Base-by-base conservation (phyloP, 1,284 basidiomycete species). In the Ustilago nuda region DNA sequence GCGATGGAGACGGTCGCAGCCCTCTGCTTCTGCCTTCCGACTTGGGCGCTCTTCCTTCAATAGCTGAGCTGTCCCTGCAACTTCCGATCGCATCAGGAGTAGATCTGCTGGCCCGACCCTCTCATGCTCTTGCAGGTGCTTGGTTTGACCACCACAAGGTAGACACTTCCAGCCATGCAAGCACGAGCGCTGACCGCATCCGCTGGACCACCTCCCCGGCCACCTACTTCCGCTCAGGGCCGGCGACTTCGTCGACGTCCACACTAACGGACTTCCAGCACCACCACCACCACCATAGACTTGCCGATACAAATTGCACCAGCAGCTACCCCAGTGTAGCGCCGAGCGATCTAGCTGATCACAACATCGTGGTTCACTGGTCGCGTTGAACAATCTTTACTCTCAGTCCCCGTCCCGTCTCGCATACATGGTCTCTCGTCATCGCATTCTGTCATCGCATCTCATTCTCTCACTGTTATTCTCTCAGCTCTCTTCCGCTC, bases 321-420 rank as follows among this genome's bases (percentile, higher is more conserved):
- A 50, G 30, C 46, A 45, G 33, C 48, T 48, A 30, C 39, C 53
- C 56, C 8, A 43, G 32, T 5, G 41, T 23, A 32, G 9, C 61
- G 9, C 8, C 48, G 11, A 51, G 15, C 35, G 61, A 67, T 17
- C 41, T 54, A 19, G 37, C 43, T 12, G 70, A 72, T 19, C 56
- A 53, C n/a, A 57, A 61, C 23, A 53, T 72, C 45, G 70, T 72
- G 9, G 65, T 72, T 37, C 70, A 72, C 48, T 72, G 70, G 70
- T 64, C 70, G 43, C 64, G 57, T 32, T 72, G 58, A 64, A 60
- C 52, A 27, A 15, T 45, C 17, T n/a, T 13, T 45, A 41, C 48
- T 13, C 23, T 48, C 45, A 7, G 35, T 5, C 33, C n/a, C 32
- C n/a, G 8, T 8, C 27, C 17, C 36, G 8, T 27, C n/a, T 57